Conservation (phyloP, 2,329 filamentous ascomycete genomes). For the Knufia fluminis region DNA sequence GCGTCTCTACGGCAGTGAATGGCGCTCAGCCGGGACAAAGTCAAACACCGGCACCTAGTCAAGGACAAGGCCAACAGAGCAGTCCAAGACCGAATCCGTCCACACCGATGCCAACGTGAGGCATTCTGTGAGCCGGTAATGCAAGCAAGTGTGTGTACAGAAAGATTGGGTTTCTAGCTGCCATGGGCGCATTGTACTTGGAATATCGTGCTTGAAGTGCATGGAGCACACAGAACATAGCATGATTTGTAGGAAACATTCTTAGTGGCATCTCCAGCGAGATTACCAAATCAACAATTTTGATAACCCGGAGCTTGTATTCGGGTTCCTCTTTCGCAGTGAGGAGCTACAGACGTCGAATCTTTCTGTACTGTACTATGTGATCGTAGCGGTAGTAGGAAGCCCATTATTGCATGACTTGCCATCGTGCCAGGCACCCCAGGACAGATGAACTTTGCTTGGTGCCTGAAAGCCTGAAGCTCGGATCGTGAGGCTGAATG, state of each 20-base stretch:
- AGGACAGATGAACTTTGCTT: too few relatives aligned
- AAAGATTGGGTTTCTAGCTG: not conserved
- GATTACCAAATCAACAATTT: not conserved
- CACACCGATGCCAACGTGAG: slow-evolving; percentile 1
- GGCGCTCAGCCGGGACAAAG: not conserved
- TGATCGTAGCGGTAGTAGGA: too few relatives aligned
- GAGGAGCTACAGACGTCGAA: too few relatives aligned
- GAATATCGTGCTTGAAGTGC: too few relatives aligned
- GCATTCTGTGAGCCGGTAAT: not conserved
- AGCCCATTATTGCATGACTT: too few relatives aligned
- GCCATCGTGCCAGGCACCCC: too few relatives aligned
- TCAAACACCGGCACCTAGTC: not conserved
- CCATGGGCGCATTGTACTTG: not conserved
- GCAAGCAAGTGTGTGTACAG: not conserved
- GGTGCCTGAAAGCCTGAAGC: not conserved
- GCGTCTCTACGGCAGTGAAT: slow-evolving; percentile 14
- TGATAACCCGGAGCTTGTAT: not conserved
- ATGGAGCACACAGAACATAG: not conserved
- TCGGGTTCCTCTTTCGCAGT: too few relatives aligned
- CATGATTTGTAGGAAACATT: not conserved
- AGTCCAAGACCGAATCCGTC: slow-evolving; percentile 21
- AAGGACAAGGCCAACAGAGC: slow-evolving; percentile 30
- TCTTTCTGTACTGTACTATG: too few relatives aligned
- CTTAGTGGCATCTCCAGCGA: not conserved
- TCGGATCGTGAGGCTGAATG: not conserved